Percentiles rank a stretch among this genome's conserved stretches.
Conservation (phyloP, 2,329 filamentous ascomycete species). For the Colletotrichum limetticola region DNA sequence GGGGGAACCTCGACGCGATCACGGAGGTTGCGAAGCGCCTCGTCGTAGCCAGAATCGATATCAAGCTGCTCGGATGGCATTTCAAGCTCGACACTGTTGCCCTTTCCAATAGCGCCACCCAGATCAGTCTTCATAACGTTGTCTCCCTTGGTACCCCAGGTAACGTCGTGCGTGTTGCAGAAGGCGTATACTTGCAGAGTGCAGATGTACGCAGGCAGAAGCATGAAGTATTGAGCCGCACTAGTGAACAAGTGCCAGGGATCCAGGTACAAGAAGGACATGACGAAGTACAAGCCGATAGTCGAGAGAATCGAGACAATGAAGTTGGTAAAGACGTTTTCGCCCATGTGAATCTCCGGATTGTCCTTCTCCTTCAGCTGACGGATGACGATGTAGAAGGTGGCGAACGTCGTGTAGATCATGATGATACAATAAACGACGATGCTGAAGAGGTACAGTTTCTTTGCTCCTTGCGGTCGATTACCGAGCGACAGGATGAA, state of each 20-base stretch:
- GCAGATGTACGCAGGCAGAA: slow-evolving; percentile 94
- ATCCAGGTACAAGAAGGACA: slow-evolving; percentile 96
- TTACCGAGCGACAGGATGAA: slow-evolving; percentile 98
- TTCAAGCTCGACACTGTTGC: slow-evolving; percentile 86
- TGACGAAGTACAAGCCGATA: slow-evolving; percentile 92
- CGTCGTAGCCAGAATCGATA: slow-evolving; percentile 97
- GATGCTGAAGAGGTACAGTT: slow-evolving; percentile 89
- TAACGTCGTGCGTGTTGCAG: slow-evolving; percentile 98
- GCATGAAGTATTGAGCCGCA: slow-evolving; percentile 88
- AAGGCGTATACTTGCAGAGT: slow-evolving; percentile 98
- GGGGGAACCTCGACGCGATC: slow-evolving; percentile 86
- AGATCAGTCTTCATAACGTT: slow-evolving; percentile 95
- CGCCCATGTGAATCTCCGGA: slow-evolving; percentile 67
- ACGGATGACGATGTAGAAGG: slow-evolving; percentile 87
- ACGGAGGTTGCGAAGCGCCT: slow-evolving; percentile 93
- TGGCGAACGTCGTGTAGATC: slow-evolving; percentile 92
- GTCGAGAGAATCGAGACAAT: slow-evolving; percentile 92
- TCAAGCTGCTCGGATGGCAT: slow-evolving; percentile 99
- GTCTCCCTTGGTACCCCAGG: slow-evolving; percentile 98
- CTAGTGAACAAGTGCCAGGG: slow-evolving; percentile 99
- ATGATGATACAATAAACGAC: slow-evolving; percentile 94
- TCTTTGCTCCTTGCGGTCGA: slow-evolving; percentile 92
- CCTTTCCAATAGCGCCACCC: slow-evolving; percentile 83
- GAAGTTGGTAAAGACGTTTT: slow-evolving; percentile 94
- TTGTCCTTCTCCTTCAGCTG: slow-evolving; percentile 71